Evolutionary conservation across 768 basidiomycete genomes (phyloP), one percentile per base, ranked within the genome.

Genomic region (Cystobasidiopsis lactophilus): DNA sequence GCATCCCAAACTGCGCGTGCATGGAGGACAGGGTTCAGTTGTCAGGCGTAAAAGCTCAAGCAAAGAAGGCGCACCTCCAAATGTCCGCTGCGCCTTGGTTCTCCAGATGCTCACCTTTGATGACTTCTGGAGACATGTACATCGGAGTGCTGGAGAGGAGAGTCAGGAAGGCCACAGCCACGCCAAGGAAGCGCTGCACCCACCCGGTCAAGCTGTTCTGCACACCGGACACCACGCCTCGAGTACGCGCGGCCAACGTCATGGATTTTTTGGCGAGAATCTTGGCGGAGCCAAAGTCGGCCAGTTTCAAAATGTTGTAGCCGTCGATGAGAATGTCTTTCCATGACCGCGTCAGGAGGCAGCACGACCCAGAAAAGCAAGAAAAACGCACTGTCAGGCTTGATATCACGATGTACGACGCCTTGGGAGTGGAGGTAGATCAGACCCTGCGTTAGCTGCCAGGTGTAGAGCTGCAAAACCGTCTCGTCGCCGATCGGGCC

Each of bases 81-180:
- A 98, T 79, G 65, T 98, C 93, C 83, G 93, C 93, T 11, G 91
- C 85, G 18, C 93, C 93, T 58, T 84, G 78, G 48, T 81, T 73
- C 26, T 88, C 86, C 14, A 78, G 72, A 57, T 74, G 79, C 60
- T 91, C 85, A 60, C 82, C 93, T 69, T 91, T 85, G 71, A 98
- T 96, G 51, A 93, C 78, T 65, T 98, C 93, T 1, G 93, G 93
- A 4, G 89, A 93, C 85, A 98, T 95, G 67, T 98, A 96, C 91
- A 96, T 96, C 0, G 93, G 93, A 13, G 93, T 98, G 0, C 62
- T 30, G 18, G 88, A n/a, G n/a, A n/a, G 33, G 33, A 35, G 33
- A 16, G 33, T 35, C 33, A 35, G 16, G 33, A n/a, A n/a, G n/a
- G n/a, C n/a, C 33, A 7, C 33, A 7, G 9, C 16, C 33, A 16